phyloP scores from a whole-genome alignment of 2,329 filamentous ascomycete species.

The Diplocarpon mali region DNA sequence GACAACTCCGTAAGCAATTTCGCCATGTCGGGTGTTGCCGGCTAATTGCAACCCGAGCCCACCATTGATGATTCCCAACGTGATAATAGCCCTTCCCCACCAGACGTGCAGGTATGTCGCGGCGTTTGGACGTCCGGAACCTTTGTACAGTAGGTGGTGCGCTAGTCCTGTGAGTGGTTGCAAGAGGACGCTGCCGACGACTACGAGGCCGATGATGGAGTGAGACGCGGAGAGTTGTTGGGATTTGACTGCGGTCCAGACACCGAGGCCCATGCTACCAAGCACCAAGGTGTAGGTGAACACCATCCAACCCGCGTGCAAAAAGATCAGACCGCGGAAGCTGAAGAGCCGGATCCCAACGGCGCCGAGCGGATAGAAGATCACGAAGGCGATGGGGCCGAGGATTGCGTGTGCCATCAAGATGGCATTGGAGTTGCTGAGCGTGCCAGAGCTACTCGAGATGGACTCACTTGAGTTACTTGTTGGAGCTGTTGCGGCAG shows the following conservation, averaged over 20 bases:
- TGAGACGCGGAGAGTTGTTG: conserved; percentile 29
- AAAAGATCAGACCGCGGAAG: conserved; percentile 28
- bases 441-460: too few species aligned
- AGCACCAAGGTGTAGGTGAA: conserved; percentile 46
- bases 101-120: conserved; percentile 45
- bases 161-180: conserved; percentile 47
- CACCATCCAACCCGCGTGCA: conserved; percentile 47
- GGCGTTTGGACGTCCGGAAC: conserved; percentile 34
- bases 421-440: neutral
- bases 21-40: conserved; percentile 29
- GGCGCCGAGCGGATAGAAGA: conserved; percentile 50
- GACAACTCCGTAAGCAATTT: conserved; percentile 46
- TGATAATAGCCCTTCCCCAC: conserved; percentile 47
- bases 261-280: conserved; percentile 47
- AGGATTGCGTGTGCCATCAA: conserved; percentile 41
- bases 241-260: conserved; percentile 29
- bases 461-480: neutral
- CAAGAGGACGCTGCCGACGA: conserved; percentile 40
- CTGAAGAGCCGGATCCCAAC: conserved; percentile 49
- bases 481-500: conserved; percentile 5
- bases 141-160: conserved; percentile 44
- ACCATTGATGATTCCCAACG: conserved; percentile 52
- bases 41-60: conserved; percentile 48
- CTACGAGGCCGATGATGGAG: conserved; percentile 43
- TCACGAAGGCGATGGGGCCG: conserved; percentile 45